These are phyloP conservation scores for Erodium texanum DNA, from an alignment of 441 rosid species.

Conservation along the genomic window DNA sequence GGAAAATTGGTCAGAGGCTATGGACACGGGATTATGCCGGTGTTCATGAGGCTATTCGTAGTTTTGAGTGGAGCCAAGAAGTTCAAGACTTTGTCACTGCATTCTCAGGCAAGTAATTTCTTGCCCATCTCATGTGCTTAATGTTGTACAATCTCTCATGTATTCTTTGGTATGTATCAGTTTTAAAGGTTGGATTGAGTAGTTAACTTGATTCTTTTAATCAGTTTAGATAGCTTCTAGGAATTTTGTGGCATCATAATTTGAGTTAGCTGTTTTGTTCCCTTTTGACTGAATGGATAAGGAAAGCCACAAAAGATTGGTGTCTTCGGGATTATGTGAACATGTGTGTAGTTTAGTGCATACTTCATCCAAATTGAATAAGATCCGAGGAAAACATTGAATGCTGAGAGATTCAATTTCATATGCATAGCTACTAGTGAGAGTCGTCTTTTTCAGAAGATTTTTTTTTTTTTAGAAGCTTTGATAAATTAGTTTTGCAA, in stretches of 20 bases:
- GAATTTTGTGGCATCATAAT: background rate
- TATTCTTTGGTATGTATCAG: background rate
- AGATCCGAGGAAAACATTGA: background rate
- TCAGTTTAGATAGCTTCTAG: background rate
- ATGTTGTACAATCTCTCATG: background rate
- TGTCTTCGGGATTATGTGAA: background rate
- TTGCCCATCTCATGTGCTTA: background rate
- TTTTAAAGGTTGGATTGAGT: background rate
- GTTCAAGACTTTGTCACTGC: conserved; percentile 49
- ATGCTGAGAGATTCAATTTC: background rate
- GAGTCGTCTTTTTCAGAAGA: background rate
- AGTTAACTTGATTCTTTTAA: background rate
- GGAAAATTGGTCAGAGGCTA: conserved; percentile 76
- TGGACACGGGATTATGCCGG: conserved; percentile 72
- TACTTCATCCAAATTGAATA: background rate
- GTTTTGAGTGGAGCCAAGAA: conserved; percentile 76
- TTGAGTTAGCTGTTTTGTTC: background rate
- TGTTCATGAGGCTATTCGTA: conserved; percentile 54
- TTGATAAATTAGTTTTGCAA: conserved; percentile 3
- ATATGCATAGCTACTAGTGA: background rate
- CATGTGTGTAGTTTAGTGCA: background rate
- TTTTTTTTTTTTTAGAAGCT: background rate
- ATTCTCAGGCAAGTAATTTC: conserved; percentile 49
- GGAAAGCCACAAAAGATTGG: background rate
- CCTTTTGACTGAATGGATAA: background rate